phyloP scores from a whole-genome alignment of 768 basidiomycete genomes.

The Coprinopsis sp. region DNA sequence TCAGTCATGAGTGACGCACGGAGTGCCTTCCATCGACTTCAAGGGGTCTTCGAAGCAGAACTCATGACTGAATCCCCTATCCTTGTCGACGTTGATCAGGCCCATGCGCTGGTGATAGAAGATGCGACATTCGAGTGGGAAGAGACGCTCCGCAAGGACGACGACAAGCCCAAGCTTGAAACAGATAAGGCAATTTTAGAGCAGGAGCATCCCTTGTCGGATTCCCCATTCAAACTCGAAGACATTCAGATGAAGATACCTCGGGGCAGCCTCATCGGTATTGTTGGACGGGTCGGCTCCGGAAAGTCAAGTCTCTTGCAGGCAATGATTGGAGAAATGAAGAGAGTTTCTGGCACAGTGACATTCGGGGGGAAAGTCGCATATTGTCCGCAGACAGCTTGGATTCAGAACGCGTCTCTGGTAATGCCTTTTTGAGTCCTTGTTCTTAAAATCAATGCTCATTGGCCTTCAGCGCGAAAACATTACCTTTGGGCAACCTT shows the following conservation, averaged over 20 bases:
- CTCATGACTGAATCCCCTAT: conserved; percentile 37
- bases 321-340: conserved; percentile 71
- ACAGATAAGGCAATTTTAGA: conserved; percentile 11
- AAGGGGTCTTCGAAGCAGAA: conserved; percentile 52
- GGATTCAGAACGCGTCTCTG: conserved; percentile 69
- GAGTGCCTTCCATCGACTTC: conserved; percentile 53
- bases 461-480: conserved; percentile 48
- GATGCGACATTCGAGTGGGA: conserved; percentile 67
- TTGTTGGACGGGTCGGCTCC: conserved; percentile 67
- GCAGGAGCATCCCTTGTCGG: conserved; percentile 15
- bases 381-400: conserved; percentile 71
- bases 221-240: conserved; percentile 44
- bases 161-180: background rate
- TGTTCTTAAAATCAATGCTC: background rate
- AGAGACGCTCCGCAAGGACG: conserved; percentile 14
- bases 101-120: conserved; percentile 45
- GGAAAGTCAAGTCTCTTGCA: conserved; percentile 62
- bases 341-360: conserved; percentile 44
- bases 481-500: conserved; percentile 61
- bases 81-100: conserved; percentile 39
- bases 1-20: conserved; percentile 61
- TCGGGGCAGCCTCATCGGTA: conserved; percentile 53
- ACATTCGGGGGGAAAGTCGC: conserved; percentile 60
- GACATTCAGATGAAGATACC: conserved; percentile 49
- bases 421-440: conserved; percentile 26